These are phyloP conservation scores for Zygotorulaspora florentina DNA, from an alignment of 805 yeast species.

Conservation along the genomic window DNA sequence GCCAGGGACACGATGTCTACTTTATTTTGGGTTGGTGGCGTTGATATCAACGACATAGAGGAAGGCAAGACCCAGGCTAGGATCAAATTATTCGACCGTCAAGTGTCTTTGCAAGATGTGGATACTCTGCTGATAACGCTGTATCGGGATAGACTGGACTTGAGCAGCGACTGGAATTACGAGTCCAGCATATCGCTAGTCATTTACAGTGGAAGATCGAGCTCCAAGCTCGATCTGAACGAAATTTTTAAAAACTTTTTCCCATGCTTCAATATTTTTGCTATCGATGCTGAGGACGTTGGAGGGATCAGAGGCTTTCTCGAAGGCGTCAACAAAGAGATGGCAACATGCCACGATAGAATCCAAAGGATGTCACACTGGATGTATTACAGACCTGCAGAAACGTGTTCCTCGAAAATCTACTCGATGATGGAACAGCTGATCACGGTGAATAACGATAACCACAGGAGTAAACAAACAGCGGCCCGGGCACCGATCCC, in stretches of 20 bases:
- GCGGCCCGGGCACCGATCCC: constrained; percentile 14
- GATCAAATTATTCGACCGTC: constrained; percentile 11
- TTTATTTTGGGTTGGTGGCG: constrained; percentile 14
- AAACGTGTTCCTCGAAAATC: constrained; percentile 17
- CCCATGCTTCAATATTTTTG: constrained; percentile 27
- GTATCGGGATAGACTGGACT: constrained; percentile 21
- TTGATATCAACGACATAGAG: constrained; percentile 1
- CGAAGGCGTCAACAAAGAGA: constrained; percentile 4
- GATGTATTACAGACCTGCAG: constrained; percentile 25
- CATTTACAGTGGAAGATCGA: constrained; percentile 9
- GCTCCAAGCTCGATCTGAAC: constrained; percentile 16
- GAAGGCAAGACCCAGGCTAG: neutral
- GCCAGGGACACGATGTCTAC: constrained; percentile 13
- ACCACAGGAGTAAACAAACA: neutral
- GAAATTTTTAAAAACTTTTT: constrained; percentile 17
- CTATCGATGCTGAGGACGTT: constrained; percentile 13
- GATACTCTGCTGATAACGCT: constrained; percentile 18
- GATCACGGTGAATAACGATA: constrained; percentile 1
- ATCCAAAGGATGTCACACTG: constrained; percentile 30
- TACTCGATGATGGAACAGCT: constrained; percentile 32
- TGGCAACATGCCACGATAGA: constrained; percentile 14
- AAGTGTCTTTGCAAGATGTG: constrained; percentile 8
- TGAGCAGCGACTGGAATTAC: constrained; percentile 13
- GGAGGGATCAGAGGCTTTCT: constrained; percentile 1
- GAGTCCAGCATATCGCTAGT: constrained; percentile 28